Evolutionary conservation across 164 flowering plant species (phyloP), one percentile per base, ranked within the genome.

Genomic region (Macadamia tetraphylla): DNA sequence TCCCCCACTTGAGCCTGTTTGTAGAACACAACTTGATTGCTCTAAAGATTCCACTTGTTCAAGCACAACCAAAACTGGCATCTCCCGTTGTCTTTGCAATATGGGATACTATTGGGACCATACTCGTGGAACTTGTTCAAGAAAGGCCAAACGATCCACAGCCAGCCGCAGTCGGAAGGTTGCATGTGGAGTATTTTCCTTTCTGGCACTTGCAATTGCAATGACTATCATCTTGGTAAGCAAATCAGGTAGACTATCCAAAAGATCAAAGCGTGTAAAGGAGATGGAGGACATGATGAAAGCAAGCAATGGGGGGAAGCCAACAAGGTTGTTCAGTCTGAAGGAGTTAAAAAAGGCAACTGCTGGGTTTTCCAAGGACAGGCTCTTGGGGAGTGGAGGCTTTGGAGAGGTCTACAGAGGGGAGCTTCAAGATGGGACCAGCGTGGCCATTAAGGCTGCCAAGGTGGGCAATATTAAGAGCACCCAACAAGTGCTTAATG

Each of bases 321-420:
- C 84, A 5, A 80, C 84, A 6, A 78, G 66, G 73, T 65, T 84
- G 67, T 84, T 80, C 56, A 40, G 72, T 29, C 48, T 81, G 71
- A 82, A 74, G 66, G 91, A 87, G 72, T 23, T 87, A n/a, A 79
- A 78, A 77, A 85, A 77, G 61, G 88, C 88, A 29, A 87, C 91
- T 3, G 51, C 71, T 29, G 77, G 77, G 42, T 85, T 81, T 60
- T 75, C 83, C 13, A 76, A 63, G 46, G 82, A 76, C 32, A 79
- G 77, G 70, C 15, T 85, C 32, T 65, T 88, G 57, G 94, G 94
- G 3, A 70, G 71, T 29, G 94, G 94, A 9, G 89, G 89, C 7
- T 85, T 80, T 66, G 94, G 94, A 40, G 86, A 82, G 69, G 91
- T 87, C 9, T 86, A 84, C 76, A 88, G 77, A 71, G 91, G 94